These are phyloP conservation scores for Brassica nigra DNA, from an alignment of 345 rosid genomes.

Conservation along the genomic window DNA sequence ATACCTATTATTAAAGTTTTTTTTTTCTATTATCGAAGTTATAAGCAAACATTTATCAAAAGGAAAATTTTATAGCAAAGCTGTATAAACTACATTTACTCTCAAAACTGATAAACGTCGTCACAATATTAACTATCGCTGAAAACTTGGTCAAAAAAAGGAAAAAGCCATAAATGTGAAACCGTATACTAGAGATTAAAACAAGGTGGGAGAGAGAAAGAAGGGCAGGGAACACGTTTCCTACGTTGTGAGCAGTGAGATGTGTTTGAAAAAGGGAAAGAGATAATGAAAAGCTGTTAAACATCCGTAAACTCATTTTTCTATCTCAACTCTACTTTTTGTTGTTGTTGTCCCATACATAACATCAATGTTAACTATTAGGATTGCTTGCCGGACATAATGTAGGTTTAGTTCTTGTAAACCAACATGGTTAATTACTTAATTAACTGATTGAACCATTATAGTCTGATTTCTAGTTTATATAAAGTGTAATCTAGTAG, in stretches of 20 bases:
- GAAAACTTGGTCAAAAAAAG: background rate
- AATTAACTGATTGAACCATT: background rate
- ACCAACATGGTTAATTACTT: slow-evolving; percentile 2
- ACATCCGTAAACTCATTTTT: slow-evolving; percentile 3
- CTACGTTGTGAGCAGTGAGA: slow-evolving; percentile 43
- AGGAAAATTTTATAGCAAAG: background rate
- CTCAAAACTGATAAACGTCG: background rate
- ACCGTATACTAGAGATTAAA: slow-evolving; percentile 14
- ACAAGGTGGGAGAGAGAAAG: slow-evolving; percentile 18
- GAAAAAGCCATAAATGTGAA: slow-evolving; percentile 22
- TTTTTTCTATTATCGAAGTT: background rate
- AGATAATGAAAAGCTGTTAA: slow-evolving; percentile 29
- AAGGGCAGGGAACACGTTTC: slow-evolving; percentile 42
- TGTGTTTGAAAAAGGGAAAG: slow-evolving; percentile 32
- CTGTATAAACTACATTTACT: slow-evolving; percentile 4
- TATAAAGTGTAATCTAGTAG: background rate
- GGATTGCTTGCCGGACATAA: slow-evolving; percentile 2
- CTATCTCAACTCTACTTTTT: background rate
- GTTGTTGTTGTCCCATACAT: slow-evolving; percentile 24
- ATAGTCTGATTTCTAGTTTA: background rate
- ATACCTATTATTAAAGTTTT: background rate
- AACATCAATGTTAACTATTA: slow-evolving; percentile 17
- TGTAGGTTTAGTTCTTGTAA: slow-evolving; percentile 8
- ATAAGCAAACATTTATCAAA: background rate
- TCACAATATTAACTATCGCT: background rate